Conservation (phyloP, 306 rosid species). For the Cajanus cajan region DNA sequence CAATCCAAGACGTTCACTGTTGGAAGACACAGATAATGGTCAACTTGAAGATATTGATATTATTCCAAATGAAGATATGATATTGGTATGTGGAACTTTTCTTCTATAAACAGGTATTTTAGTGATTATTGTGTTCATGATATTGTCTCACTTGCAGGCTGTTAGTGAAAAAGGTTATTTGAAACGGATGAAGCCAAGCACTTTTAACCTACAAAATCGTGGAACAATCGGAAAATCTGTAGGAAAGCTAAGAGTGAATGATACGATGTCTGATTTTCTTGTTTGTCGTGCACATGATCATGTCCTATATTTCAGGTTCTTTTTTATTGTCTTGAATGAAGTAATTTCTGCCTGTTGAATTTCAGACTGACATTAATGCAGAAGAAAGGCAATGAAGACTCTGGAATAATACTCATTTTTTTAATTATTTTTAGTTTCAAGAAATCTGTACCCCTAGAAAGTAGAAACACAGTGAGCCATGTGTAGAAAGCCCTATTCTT, state of each 20-base stretch:
- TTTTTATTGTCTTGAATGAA: slow-evolving; percentile 1
- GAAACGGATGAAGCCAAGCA: slow-evolving; percentile 91
- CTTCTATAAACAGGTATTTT: background rate
- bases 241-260: slow-evolving; percentile 91
- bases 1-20: slow-evolving; percentile 73
- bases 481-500: background rate
- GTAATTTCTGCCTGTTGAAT: background rate
- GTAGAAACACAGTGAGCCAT: background rate
- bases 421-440: slow-evolving; percentile 1
- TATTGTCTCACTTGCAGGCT: slow-evolving; percentile 51
- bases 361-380: background rate
- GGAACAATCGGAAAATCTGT: slow-evolving; percentile 99
- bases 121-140: slow-evolving; percentile 10
- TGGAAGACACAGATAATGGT: slow-evolving; percentile 85
- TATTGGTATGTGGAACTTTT: slow-evolving; percentile 58
- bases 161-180: slow-evolving; percentile 94
- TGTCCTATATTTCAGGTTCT: slow-evolving; percentile 90
- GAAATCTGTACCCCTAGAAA: background rate
- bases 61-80: slow-evolving; percentile 94
- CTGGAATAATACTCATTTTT: background rate
- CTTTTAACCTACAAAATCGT: slow-evolving; percentile 88
- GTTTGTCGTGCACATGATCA: slow-evolving; percentile 94
- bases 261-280: slow-evolving; percentile 93
- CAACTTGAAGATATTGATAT: slow-evolving; percentile 96
- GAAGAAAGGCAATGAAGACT: background rate